A percentile compares a stretch with the other conserved stretches of the same genome.
Conservation (phyloP, 2,329 filamentous ascomycete species). For the Clonostachys byssicola region DNA sequence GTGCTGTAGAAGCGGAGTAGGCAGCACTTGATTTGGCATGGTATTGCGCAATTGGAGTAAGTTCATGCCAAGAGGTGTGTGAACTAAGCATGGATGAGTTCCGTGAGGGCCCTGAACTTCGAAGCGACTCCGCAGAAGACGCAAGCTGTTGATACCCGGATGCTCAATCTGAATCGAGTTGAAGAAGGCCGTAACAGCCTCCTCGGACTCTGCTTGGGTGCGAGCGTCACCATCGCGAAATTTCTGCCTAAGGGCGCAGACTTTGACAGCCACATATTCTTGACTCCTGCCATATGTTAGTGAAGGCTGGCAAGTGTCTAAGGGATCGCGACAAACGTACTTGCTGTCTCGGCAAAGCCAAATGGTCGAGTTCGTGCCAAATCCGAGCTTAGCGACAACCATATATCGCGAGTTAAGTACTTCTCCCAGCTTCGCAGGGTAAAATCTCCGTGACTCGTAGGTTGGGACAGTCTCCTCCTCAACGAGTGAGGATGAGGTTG, state of each 20-base stretch:
- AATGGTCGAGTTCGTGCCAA: slow-evolving; percentile 6
- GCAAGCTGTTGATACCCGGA: slow-evolving; percentile 1
- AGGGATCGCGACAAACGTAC: slow-evolving; percentile 2
- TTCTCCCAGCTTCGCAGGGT: slow-evolving; percentile 1
- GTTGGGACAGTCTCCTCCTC: slow-evolving; percentile 7
- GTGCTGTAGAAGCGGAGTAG: slow-evolving; percentile 13
- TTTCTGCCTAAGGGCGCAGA: neutral
- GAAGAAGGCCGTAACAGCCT: slow-evolving; percentile 9
- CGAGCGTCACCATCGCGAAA: neutral
- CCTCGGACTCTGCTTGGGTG: slow-evolving; percentile 3
- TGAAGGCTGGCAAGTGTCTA: neutral
- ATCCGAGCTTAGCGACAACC: slow-evolving; percentile 6
- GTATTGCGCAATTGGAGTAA: slow-evolving; percentile 2
- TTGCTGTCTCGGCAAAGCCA: slow-evolving; percentile 5
- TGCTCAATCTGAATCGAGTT: slow-evolving; percentile 6
- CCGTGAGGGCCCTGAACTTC: slow-evolving; percentile 3
- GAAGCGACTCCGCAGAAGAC: slow-evolving; percentile 1
- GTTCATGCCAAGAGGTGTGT: slow-evolving; percentile 4
- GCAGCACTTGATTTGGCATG: slow-evolving; percentile 12
- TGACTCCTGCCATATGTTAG: neutral
- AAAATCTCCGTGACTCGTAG: slow-evolving; percentile 5
- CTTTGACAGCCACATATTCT: slow-evolving; percentile 1
- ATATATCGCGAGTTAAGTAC: slow-evolving; percentile 3
- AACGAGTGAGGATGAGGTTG: neutral
- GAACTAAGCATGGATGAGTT: slow-evolving; percentile 2